phyloP scores from a whole-genome alignment of 352 stramenopile genomes.

The Globisporangium nodosum region DNA sequence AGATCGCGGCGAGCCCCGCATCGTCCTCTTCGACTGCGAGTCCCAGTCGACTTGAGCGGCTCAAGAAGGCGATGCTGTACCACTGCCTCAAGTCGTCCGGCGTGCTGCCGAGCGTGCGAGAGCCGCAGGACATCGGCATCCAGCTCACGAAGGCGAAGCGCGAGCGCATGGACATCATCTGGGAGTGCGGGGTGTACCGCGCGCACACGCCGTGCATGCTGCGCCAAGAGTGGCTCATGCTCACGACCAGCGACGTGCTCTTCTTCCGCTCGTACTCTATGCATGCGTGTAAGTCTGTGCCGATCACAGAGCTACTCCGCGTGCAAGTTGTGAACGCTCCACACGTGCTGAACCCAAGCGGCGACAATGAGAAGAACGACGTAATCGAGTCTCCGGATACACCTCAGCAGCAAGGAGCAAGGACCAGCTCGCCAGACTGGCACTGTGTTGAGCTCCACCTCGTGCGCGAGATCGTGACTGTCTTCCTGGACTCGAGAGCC shows the following conservation, averaged over 20 bases:
- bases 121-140: constrained; percentile 54
- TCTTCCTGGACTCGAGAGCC: constrained; percentile 44
- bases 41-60: constrained; percentile 11
- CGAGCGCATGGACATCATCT: constrained; percentile 53
- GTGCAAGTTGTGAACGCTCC: constrained; percentile 29
- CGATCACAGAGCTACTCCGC: constrained; percentile 40
- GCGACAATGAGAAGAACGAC: constrained; percentile 12
- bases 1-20: constrained; percentile 17
- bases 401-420: not conserved
- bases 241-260: constrained; percentile 47
- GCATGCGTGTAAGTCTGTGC: constrained; percentile 29
- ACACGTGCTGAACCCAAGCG: constrained; percentile 21
- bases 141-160: constrained; percentile 44
- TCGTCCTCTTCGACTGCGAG: constrained; percentile 11
- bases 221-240: constrained; percentile 68
- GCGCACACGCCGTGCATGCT: constrained; percentile 41
- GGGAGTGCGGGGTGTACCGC: constrained; percentile 54
- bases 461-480: constrained; percentile 42
- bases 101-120: constrained; percentile 29
- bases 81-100: constrained; percentile 55
- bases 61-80: constrained; percentile 45
- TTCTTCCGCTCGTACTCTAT: constrained; percentile 70
- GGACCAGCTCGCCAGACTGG: constrained; percentile 25
- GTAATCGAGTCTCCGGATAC: not conserved
- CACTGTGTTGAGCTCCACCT: constrained; percentile 54